These are phyloP conservation scores for Tetracladium marchalianum DNA, from an alignment of 495 filamentous ascomycete species.

Conservation along the genomic window DNA sequence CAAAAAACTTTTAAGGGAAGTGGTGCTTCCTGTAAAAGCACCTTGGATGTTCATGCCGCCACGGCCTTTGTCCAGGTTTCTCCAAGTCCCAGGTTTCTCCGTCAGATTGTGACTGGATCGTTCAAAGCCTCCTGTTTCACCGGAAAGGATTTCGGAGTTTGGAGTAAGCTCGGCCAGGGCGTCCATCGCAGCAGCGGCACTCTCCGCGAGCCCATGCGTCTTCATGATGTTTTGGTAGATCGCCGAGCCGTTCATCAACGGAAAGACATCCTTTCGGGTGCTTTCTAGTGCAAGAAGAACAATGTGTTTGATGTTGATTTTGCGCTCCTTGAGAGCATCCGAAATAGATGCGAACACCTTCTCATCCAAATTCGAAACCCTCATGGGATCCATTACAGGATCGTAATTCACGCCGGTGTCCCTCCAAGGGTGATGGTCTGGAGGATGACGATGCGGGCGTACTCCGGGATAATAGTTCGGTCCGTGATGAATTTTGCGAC, in stretches of 20 bases:
- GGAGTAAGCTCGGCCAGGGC: conserved; percentile 27
- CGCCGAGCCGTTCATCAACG: conserved; percentile 28
- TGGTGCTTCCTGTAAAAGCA: conserved; percentile 31
- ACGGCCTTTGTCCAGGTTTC: conserved; percentile 16
- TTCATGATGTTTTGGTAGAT: conserved; percentile 30
- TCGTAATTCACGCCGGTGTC: conserved; percentile 23
- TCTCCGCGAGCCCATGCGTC: conserved; percentile 19
- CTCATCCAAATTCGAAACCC: conserved; percentile 32
- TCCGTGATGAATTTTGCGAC: too few species aligned
- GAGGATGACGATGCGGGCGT: too few species aligned
- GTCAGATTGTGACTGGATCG: conserved; percentile 7
- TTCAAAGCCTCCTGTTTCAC: conserved; percentile 30
- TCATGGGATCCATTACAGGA: conserved; percentile 30
- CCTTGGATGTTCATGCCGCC: conserved; percentile 36
- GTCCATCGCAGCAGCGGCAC: conserved; percentile 19
- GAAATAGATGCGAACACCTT: conserved; percentile 24
- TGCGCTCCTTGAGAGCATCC: conserved; percentile 22
- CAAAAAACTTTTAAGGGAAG: conserved; percentile 37
- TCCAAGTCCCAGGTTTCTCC: background rate
- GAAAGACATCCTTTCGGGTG: conserved; percentile 38
- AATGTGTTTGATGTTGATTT: conserved; percentile 34
- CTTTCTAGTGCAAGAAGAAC: conserved; percentile 35
- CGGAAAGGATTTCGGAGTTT: conserved; percentile 32
- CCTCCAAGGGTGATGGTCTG: too few species aligned
- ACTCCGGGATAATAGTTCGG: too few species aligned